phyloP scores from a whole-genome alignment of 2,329 filamentous ascomycete species.

The Graphiopsis chlorocephala region DNA sequence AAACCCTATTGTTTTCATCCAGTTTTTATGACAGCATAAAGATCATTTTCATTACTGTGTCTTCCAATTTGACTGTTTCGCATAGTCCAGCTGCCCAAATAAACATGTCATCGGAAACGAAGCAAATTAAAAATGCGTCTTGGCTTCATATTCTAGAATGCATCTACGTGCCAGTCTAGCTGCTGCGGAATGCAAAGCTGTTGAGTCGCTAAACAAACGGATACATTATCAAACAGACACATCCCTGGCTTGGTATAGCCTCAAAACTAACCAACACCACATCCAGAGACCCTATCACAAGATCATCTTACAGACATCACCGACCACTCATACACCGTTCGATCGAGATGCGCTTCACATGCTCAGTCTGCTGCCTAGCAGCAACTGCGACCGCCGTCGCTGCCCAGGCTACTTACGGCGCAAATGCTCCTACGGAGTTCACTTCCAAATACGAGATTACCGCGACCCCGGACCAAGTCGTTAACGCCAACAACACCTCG shows the following conservation, averaged over 20 bases:
- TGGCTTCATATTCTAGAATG: background rate
- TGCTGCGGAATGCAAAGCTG: background rate
- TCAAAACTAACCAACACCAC: background rate
- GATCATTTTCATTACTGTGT: background rate
- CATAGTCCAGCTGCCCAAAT: background rate
- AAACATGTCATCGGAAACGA: background rate
- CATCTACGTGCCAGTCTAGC: background rate
- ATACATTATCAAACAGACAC: background rate
- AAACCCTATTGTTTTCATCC: too few relatives aligned
- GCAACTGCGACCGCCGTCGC: background rate
- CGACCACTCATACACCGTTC: background rate
- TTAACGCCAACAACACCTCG: conserved; percentile 39
- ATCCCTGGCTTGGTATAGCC: background rate
- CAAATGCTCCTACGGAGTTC: conserved; percentile 33
- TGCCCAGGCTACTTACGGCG: conserved; percentile 21
- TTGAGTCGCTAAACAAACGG: background rate
- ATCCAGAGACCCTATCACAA: background rate
- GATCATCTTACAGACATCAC: background rate
- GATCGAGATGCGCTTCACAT: background rate
- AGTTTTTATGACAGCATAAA: background rate
- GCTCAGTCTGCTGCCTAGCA: background rate
- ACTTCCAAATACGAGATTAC: conserved; percentile 50
- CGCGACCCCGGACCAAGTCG: conserved; percentile 51
- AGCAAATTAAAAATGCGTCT: background rate
- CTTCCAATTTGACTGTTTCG: background rate